Evolutionary conservation across 139 green algal species (phyloP), one percentile per base, ranked within the genome.

Genomic region (Chlorella sp.): DNA sequence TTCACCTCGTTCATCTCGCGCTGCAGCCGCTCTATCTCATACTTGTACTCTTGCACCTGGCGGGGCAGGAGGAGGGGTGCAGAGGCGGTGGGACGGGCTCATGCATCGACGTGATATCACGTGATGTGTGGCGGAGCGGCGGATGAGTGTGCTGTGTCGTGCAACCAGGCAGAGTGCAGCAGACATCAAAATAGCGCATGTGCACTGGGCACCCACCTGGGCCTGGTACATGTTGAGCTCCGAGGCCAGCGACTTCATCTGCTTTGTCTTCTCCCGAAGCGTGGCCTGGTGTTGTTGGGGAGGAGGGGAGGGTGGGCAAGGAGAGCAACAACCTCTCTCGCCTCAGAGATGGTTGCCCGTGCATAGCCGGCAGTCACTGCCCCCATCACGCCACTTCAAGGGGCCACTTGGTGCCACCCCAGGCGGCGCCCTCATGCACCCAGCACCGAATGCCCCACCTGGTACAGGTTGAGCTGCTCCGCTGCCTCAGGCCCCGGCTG

Each of bases 191-290:
- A n/a, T n/a, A n/a, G n/a, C n/a, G n/a, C n/a, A n/a, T n/a, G n/a
- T n/a, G n/a, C n/a, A n/a, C n/a, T n/a, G n/a, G n/a, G n/a, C n/a
- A n/a, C 90, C 78, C 32, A 90, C 88, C 88, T 98, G 93, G 30
- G 93, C 93, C 88, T 97, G 93, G 87, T 97, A 95, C 95, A 98
- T 98, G 90, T 97, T 98, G 68, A 99, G 93, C 91, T 99, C 96
- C 12, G 78, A 90, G 0, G 94, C 92, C 91, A 99, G 96, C 16
- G 92, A 91, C 92, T 98, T 98, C 86, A 99, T 94, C 89, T 98
- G 95, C 90, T 97, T 97, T 3, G 94, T 96, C 91, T 99, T 98
- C 82, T 98, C 94, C 16, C 94, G 89, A 68, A 98, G 85, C 64
- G 92, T 95, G 47, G 89, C 92, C 93, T 98, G 92, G 63, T 68